These are phyloP conservation scores for Alternaria tenuissima DNA, from an alignment of 2,329 filamentous ascomycete genomes.

Conservation along the genomic window DNA sequence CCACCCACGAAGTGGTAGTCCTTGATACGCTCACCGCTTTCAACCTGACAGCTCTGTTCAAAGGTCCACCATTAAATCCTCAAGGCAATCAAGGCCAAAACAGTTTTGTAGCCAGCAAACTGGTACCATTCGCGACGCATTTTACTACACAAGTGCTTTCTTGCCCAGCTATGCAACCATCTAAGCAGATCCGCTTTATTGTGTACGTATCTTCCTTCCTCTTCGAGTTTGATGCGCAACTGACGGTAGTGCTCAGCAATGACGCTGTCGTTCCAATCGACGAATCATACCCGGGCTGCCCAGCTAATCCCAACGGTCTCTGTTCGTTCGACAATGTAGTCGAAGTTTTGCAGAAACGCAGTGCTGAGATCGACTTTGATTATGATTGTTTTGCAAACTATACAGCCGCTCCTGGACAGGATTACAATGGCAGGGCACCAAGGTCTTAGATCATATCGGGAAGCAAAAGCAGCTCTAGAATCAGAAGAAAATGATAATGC, in stretches of 20 bases:
- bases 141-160: slow-evolving; percentile 42
- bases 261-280: slow-evolving; percentile 41
- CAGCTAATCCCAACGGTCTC: slow-evolving; percentile 30
- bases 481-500: not conserved
- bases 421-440: slow-evolving; percentile 41
- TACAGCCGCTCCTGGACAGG: slow-evolving; percentile 29
- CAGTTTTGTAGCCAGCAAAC: slow-evolving; percentile 36
- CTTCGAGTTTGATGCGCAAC: not conserved
- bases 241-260: slow-evolving; percentile 22
- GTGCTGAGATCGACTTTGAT: slow-evolving; percentile 37
- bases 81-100: slow-evolving; percentile 30
- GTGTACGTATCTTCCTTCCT: slow-evolving; percentile 26
- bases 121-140: slow-evolving; percentile 44
- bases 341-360: slow-evolving; percentile 36
- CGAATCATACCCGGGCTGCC: slow-evolving; percentile 35
- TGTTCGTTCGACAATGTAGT: slow-evolving; percentile 43
- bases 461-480: not conserved
- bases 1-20: slow-evolving; percentile 55
- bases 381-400: slow-evolving; percentile 45
- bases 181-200: slow-evolving; percentile 43
- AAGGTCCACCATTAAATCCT: slow-evolving; percentile 32
- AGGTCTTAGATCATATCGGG: not conserved
- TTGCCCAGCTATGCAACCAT: slow-evolving; percentile 29
- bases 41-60: slow-evolving; percentile 43
- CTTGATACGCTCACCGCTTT: slow-evolving; percentile 41